phyloP scores from a whole-genome alignment of 1,284 basidiomycete species.

The Microstroma glucosiphilum region DNA sequence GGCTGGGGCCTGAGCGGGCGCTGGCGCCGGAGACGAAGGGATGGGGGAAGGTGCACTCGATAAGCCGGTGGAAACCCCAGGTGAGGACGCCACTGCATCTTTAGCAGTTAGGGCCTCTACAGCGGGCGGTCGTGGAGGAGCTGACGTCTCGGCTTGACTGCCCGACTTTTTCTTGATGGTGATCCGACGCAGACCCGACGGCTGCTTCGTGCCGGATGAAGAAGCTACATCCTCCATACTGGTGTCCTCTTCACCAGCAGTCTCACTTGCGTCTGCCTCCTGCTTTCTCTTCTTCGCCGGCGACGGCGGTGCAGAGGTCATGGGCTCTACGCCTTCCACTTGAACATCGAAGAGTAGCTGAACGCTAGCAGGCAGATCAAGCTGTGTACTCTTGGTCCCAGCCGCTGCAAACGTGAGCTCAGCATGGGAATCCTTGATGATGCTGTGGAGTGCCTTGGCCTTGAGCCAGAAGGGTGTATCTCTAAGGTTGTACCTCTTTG shows the following conservation, averaged over 20 bases:
- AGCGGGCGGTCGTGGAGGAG: background rate
- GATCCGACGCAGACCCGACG: background rate
- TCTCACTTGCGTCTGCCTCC: background rate
- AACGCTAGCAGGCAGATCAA: background rate
- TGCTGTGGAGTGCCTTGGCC: slow-evolving; percentile 62
- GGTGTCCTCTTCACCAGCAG: background rate
- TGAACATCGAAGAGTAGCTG: background rate
- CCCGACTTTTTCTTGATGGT: slow-evolving; percentile 2
- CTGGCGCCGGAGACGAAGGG: background rate
- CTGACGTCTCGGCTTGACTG: background rate
- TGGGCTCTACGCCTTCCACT: background rate
- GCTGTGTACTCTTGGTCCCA: background rate
- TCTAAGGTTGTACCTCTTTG: slow-evolving; percentile 79
- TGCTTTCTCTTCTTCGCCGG: background rate
- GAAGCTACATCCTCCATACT: background rate
- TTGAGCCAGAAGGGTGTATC: slow-evolving; percentile 78
- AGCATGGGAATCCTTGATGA: slow-evolving; percentile 38
- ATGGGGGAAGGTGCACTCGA: background rate
- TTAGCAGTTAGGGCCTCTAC: background rate
- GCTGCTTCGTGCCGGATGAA: background rate
- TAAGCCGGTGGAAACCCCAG: background rate
- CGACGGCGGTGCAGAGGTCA: background rate
- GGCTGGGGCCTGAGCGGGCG: background rate
- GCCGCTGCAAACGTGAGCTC: slow-evolving; percentile 17
- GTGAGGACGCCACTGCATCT: background rate